Evolutionary conservation across 352 stramenopile species (phyloP).

Genomic region (Globisporangium iwayamae): DNA sequence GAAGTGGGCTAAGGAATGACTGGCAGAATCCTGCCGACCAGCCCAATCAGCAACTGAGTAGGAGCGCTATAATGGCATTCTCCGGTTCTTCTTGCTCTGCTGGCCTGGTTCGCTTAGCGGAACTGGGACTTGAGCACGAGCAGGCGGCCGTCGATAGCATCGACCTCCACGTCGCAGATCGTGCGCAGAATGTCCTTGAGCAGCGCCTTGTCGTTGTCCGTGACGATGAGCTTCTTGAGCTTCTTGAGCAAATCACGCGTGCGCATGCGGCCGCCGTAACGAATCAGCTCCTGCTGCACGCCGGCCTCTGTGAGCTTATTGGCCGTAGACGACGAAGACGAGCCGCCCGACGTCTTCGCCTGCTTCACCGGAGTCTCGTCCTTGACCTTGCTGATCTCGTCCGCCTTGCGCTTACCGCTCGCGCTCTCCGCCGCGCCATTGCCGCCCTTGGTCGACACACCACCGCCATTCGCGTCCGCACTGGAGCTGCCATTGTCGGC

Average conservation of each 20-base stretch:
- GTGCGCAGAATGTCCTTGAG: slow-evolving; percentile 86
- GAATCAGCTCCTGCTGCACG: slow-evolving; percentile 81
- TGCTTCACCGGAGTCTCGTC: slow-evolving; percentile 48
- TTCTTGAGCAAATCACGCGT: slow-evolving; percentile 74
- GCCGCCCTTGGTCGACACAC: slow-evolving; percentile 9
- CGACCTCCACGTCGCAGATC: slow-evolving; percentile 84
- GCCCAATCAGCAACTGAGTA: background rate
- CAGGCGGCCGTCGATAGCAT: slow-evolving; percentile 77
- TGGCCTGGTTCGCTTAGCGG: slow-evolving; percentile 36
- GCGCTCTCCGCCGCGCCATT: slow-evolving; percentile 23
- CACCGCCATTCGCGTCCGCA: slow-evolving; percentile 9
- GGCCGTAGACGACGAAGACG: slow-evolving; percentile 24
- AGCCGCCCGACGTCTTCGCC: slow-evolving; percentile 22
- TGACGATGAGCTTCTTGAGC: slow-evolving; percentile 79
- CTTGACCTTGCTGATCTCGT: slow-evolving; percentile 32
- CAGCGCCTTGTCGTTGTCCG: slow-evolving; percentile 75
- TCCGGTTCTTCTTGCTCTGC: background rate
- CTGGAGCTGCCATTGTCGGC: slow-evolving; percentile 20
- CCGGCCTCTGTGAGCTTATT: slow-evolving; percentile 77
- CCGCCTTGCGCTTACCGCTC: slow-evolving; percentile 48
- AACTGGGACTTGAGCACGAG: slow-evolving; percentile 87
- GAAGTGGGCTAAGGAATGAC: background rate
- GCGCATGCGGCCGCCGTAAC: slow-evolving; percentile 79
- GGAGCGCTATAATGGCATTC: background rate
- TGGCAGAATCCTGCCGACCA: background rate